phyloP scores from a whole-genome alignment of 1,284 basidiomycete species.

The Malassezia globosa region DNA sequence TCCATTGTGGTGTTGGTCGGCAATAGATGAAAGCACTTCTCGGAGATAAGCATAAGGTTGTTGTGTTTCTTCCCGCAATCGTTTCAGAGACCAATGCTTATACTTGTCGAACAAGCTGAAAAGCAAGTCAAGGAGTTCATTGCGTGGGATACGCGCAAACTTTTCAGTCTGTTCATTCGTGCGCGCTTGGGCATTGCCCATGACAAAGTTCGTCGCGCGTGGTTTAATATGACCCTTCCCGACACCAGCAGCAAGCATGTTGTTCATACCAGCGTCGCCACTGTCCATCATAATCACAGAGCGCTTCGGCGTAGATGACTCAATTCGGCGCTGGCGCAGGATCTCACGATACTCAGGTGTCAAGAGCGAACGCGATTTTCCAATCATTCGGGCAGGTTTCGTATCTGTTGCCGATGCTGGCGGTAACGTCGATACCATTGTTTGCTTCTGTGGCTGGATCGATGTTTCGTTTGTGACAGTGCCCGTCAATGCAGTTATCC shows the following conservation, averaged over 20 bases:
- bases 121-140: slow-evolving; percentile 75
- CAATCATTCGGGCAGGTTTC: slow-evolving; percentile 34
- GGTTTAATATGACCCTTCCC: slow-evolving; percentile 27
- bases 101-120: slow-evolving; percentile 68
- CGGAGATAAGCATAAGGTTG: slow-evolving; percentile 86
- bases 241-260: slow-evolving; percentile 45
- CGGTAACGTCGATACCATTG: neutral
- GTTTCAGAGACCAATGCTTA: slow-evolving; percentile 71
- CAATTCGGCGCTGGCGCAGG: slow-evolving; percentile 47
- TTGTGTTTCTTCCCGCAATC: slow-evolving; percentile 66
- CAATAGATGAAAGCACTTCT: slow-evolving; percentile 71
- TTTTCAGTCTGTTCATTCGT: slow-evolving; percentile 51
- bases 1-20: slow-evolving; percentile 67
- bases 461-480: slow-evolving; percentile 41
- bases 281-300: slow-evolving; percentile 49
- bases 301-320: slow-evolving; percentile 49
- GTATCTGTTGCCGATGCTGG: neutral
- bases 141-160: slow-evolving; percentile 75
- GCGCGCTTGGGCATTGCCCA: slow-evolving; percentile 13
- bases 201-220: slow-evolving; percentile 21
- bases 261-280: slow-evolving; percentile 42
- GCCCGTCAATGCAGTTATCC: slow-evolving; percentile 29
- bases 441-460: slow-evolving; percentile 25
- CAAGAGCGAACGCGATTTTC: slow-evolving; percentile 20
- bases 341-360: slow-evolving; percentile 50